Evolutionary conservation across 768 basidiomycete genomes (phyloP).

Genomic region (Trametopsis cervina): DNA sequence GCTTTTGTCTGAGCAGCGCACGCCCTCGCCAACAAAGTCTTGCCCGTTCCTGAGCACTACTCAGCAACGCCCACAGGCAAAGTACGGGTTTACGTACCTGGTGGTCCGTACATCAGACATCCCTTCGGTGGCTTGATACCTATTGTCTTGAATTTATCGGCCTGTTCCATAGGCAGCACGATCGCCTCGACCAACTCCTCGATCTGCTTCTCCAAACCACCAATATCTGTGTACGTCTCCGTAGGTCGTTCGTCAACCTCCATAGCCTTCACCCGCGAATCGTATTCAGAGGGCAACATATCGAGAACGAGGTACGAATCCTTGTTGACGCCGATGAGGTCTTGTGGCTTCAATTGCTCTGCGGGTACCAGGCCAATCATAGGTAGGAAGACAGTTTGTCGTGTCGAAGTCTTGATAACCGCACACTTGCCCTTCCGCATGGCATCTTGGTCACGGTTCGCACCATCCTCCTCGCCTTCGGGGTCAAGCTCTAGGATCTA

Average conservation of each 20-base stretch:
- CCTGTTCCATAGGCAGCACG: slow-evolving; percentile 96
- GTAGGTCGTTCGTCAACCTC: slow-evolving; percentile 98
- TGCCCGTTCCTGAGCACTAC: slow-evolving; percentile 94
- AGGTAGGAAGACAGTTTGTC: slow-evolving; percentile 97
- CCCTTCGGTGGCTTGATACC: slow-evolving; percentile 98
- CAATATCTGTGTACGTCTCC: slow-evolving; percentile 95
- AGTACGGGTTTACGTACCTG: slow-evolving; percentile 56
- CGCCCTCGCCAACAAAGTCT: slow-evolving; percentile 94
- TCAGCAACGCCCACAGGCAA: neutral
- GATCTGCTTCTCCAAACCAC: slow-evolving; percentile 98
- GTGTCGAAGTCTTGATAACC: slow-evolving; percentile 97
- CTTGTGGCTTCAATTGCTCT: slow-evolving; percentile 82
- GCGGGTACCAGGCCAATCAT: slow-evolving; percentile 96
- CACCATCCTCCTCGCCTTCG: slow-evolving; percentile 90
- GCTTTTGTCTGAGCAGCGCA: slow-evolving; percentile 98
- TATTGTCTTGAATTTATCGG: slow-evolving; percentile 97
- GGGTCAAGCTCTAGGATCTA: slow-evolving; percentile 94
- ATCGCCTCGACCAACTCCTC: slow-evolving; percentile 98
- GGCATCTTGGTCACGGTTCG: slow-evolving; percentile 92
- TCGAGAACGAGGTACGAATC: slow-evolving; percentile 97
- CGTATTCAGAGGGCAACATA: slow-evolving; percentile 93
- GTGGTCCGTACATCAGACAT: slow-evolving; percentile 97
- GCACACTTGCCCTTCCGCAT: slow-evolving; percentile 97
- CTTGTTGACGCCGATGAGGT: slow-evolving; percentile 98
- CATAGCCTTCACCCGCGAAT: slow-evolving; percentile 99